Base-by-base conservation (phyloP, 2,329 filamentous ascomycete genomes). In the Alternaria viburni region DNA sequence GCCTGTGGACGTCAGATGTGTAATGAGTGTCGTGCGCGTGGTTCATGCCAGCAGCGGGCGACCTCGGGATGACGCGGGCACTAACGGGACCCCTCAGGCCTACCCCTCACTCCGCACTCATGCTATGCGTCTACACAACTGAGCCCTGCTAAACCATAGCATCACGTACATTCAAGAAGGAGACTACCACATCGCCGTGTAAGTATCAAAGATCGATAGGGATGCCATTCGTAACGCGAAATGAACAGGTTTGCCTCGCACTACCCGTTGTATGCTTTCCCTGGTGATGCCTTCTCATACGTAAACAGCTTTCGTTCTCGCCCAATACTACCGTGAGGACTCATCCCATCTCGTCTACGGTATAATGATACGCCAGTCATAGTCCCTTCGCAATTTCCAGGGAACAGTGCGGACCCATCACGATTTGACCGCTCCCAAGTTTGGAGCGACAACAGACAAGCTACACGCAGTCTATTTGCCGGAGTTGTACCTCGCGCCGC, bases 401-500 rank as follows among this genome's bases (percentile, higher is more conserved):
- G 7, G 17, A 19, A 36, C 19, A 41, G 49, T 4, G 9, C 26
- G 49, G 8, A 41, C 13, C 7, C 13, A 12, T 36, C 9, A 25
- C 13, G 36, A 17, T 36, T 36, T 2, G 49, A n/a, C 13, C 17
- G 25, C 9, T 4, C 6, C 13, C 30, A 19, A 41, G 13, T 7
- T 36, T n/a, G 21, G 32, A 41, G 19, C 13, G 3, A 41, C 36
- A 13, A 6, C 19, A 12, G 19, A 36, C 30, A 41, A 52, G 49
- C 15, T 19, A 8, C 23, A 1, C 30, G 9, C 13, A 52, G 19
- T 41, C 51, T 72, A 75, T 54, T 72, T 73, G 19, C 72, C 68
- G 32, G 72, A 57, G 6, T 43, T 76, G 61, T 80, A 81, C 5
- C 23, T 68, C 5, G 75, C 64, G n/a, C 66, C 46, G 2, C 79